These are phyloP conservation scores for Diospyros lotus DNA, from an alignment of 148 eudicot species.

Conservation along the genomic window DNA sequence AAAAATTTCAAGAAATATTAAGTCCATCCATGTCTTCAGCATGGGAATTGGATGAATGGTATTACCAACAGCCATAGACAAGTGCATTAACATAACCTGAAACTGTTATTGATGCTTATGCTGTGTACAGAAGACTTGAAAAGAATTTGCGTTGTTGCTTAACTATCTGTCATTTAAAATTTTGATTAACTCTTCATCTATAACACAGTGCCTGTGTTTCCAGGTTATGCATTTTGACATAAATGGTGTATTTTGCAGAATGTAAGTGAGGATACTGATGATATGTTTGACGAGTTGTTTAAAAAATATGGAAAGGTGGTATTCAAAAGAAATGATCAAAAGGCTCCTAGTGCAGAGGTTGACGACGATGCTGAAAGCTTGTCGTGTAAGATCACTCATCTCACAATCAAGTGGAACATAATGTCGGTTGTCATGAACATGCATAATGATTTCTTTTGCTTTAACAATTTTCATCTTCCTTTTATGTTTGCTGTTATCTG, in stretches of 20 bases:
- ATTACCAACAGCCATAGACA: no score
- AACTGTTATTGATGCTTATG: neutral
- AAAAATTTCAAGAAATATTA: no score
- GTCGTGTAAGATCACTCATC: conserved; percentile 61
- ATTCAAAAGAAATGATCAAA: conserved; percentile 63
- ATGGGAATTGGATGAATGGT: no score
- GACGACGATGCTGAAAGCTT: conserved; percentile 98
- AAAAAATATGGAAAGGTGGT: conserved; percentile 87
- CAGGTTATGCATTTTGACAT: neutral
- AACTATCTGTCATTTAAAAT: neutral
- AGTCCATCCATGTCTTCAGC: no score
- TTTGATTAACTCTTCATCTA: neutral
- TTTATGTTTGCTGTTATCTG: conserved; percentile 4
- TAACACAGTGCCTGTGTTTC: neutral
- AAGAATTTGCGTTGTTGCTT: no score
- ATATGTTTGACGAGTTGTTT: conserved; percentile 80
- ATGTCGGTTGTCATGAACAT: neutral
- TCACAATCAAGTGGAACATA: conserved; percentile 7
- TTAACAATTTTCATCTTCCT: neutral
- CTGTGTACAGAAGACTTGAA: neutral
- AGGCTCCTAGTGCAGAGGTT: conserved; percentile 58
- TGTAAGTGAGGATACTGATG: conserved; percentile 84
- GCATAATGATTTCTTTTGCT: neutral
- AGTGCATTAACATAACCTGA: neutral
- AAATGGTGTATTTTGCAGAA: conserved; percentile 50